These are phyloP conservation scores for Gamarada debralockiae DNA, from an alignment of 495 filamentous ascomycete genomes.

Conservation along the genomic window DNA sequence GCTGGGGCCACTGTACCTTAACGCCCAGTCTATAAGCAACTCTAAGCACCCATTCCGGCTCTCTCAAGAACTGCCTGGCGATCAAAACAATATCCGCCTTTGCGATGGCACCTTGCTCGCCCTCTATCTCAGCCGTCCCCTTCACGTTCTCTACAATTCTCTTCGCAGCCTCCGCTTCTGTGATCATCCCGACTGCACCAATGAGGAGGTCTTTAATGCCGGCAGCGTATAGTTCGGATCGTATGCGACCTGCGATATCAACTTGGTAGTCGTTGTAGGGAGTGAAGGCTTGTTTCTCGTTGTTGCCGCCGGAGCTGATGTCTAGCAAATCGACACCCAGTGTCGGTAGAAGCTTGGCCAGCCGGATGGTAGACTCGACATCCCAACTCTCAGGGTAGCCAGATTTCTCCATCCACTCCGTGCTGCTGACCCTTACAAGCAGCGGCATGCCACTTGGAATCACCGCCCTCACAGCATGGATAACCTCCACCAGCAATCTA, in stretches of 20 bases:
- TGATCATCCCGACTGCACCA: constrained; percentile 73
- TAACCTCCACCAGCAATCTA: constrained; percentile 41
- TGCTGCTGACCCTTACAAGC: constrained; percentile 64
- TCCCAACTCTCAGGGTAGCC: constrained; percentile 55
- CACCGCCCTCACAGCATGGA: constrained; percentile 40
- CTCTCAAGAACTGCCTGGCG: constrained; percentile 60
- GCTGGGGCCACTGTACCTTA: constrained; percentile 47
- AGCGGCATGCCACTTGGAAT: constrained; percentile 62
- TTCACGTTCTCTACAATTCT: constrained; percentile 48
- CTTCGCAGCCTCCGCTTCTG: constrained; percentile 55
- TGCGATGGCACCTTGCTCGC: constrained; percentile 32
- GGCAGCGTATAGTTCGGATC: constrained; percentile 49
- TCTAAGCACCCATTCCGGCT: constrained; percentile 62
- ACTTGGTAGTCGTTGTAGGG: constrained; percentile 56
- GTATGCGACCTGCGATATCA: constrained; percentile 56
- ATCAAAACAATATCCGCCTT: constrained; percentile 62
- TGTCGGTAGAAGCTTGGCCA: constrained; percentile 61
- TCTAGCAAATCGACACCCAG: constrained; percentile 73
- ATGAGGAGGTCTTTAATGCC: constrained; percentile 54
- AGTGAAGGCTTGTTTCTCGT: constrained; percentile 54
- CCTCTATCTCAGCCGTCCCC: constrained; percentile 34
- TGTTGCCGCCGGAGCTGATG: constrained; percentile 67
- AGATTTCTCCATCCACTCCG: constrained; percentile 65
- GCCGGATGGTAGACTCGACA: constrained; percentile 52
- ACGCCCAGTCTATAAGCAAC: constrained; percentile 58